Percentiles rank a stretch among this genome's conserved stretches.
Conservation (phyloP, 805 yeast species). For the Cyberlindnera lachancei region DNA sequence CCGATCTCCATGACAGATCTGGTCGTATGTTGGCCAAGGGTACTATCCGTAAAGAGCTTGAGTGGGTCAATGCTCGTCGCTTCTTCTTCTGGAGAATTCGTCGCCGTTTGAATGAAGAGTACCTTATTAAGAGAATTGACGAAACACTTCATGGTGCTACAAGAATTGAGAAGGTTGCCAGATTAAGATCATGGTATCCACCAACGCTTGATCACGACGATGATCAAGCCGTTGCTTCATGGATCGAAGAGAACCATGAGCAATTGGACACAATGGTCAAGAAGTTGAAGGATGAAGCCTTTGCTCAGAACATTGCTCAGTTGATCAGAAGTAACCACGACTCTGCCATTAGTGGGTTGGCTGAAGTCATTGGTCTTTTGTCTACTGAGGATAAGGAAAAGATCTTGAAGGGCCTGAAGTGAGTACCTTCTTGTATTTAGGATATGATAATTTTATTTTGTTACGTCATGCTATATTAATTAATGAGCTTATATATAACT, state of each 20-base stretch:
- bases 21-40: constrained; percentile 97
- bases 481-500: no score
- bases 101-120: constrained; percentile 91
- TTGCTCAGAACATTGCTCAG: constrained; percentile 57
- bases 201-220: constrained; percentile 56
- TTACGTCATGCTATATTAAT: constrained; percentile 2
- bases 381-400: constrained; percentile 48
- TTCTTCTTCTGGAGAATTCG: constrained; percentile 98
- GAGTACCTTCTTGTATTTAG: constrained; percentile 8
- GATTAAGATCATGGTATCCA: constrained; percentile 85
- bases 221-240: constrained; percentile 72
- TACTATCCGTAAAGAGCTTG: constrained; percentile 74
- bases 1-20: constrained; percentile 95
- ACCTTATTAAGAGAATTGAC: constrained; percentile 66
- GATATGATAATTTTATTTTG: not conserved
- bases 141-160: constrained; percentile 52
- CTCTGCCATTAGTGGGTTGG: constrained; percentile 45
- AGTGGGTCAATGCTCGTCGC: constrained; percentile 86
- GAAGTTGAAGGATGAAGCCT: constrained; percentile 57
- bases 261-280: constrained; percentile 53
- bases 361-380: constrained; percentile 45
- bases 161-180: constrained; percentile 76
- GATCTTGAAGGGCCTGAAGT: constrained; percentile 27
- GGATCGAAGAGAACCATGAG: constrained; percentile 77
- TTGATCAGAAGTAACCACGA: constrained; percentile 48